A percentile compares a stretch with the other conserved stretches of the same genome.
Conservation (phyloP, 1,139 yeast genomes). For the Kluyveromyces sp. region DNA sequence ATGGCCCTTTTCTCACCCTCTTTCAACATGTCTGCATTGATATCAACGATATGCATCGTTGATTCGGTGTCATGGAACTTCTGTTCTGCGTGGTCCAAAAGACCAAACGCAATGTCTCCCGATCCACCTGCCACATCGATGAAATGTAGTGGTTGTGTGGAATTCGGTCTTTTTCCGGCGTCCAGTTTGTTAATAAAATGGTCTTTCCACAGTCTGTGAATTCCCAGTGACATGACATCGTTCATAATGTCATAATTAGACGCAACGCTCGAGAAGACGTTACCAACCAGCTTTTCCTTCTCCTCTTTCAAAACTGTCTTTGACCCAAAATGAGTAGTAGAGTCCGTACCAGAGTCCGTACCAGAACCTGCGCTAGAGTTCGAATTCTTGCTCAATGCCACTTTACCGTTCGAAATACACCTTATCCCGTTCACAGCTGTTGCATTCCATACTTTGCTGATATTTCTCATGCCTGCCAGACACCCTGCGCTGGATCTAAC, state of each 20-base stretch:
- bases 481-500: background rate
- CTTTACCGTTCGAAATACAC: background rate
- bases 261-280: conserved; percentile 92
- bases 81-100: conserved; percentile 81
- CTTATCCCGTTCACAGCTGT: background rate
- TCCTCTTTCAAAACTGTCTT: conserved; percentile 73
- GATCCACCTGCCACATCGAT: conserved; percentile 99
- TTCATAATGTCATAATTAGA: conserved; percentile 93
- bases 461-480: background rate
- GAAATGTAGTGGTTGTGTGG: conserved; percentile 69
- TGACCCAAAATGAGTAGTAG: conserved; percentile 89
- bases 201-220: conserved; percentile 91
- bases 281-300: conserved; percentile 80
- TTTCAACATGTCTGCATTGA: conserved; percentile 88
- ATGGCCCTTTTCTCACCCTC: conserved; percentile 79
- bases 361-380: background rate
- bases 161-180: conserved; percentile 90
- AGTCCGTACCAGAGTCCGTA: too few relatives aligned
- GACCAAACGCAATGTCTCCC: conserved; percentile 95
- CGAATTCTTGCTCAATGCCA: background rate
- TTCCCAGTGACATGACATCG: conserved; percentile 94
- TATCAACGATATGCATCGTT: conserved; percentile 88
- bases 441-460: background rate
- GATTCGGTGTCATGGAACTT: conserved; percentile 70
- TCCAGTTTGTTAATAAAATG: conserved; percentile 83